A percentile compares a stretch with the other conserved stretches of the same genome.
phyloP scores from a whole-genome alignment of 1,139 yeast genomes.

The Arxiozyma slooffiae region DNA sequence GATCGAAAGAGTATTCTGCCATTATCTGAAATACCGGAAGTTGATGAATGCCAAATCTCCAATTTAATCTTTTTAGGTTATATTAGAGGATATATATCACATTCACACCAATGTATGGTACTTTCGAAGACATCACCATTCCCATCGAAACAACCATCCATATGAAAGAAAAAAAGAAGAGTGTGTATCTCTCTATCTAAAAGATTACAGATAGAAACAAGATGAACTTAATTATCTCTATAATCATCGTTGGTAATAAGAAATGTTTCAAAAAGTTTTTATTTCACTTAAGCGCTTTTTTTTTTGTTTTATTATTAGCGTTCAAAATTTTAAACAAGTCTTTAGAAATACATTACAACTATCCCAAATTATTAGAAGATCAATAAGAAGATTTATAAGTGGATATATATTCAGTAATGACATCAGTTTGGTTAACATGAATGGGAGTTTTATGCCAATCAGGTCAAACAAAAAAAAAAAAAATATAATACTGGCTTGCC shows the following conservation, averaged over 20 bases:
- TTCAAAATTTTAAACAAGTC: too few species aligned
- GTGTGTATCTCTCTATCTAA: background rate
- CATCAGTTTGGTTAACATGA: slow-evolving; percentile 41
- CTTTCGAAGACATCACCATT: slow-evolving; percentile 3
- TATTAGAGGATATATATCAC: slow-evolving; percentile 4
- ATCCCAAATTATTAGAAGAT: slow-evolving; percentile 11
- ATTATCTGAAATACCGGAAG: background rate
- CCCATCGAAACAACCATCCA: background rate
- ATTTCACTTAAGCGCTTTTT: background rate
- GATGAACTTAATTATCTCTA: too few species aligned
- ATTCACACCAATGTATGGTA: slow-evolving; percentile 3
- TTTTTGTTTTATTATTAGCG: background rate
- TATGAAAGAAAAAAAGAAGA: background rate
- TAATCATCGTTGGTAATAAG: background rate
- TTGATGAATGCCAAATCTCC: slow-evolving; percentile 4
- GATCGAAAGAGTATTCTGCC: background rate
- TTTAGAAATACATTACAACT: background rate
- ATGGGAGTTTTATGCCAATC: slow-evolving; percentile 66
- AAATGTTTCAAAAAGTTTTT: background rate
- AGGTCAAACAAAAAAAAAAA: slow-evolving; percentile 28
- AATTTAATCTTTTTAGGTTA: slow-evolving; percentile 1
- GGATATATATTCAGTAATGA: slow-evolving; percentile 36
- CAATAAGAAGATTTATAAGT: slow-evolving; percentile 24
- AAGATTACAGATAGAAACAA: too few species aligned
- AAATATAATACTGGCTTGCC: too few species aligned